phyloP scores from a whole-genome alignment of 148 eudicot genomes.

The Polygonum aviculare region DNA sequence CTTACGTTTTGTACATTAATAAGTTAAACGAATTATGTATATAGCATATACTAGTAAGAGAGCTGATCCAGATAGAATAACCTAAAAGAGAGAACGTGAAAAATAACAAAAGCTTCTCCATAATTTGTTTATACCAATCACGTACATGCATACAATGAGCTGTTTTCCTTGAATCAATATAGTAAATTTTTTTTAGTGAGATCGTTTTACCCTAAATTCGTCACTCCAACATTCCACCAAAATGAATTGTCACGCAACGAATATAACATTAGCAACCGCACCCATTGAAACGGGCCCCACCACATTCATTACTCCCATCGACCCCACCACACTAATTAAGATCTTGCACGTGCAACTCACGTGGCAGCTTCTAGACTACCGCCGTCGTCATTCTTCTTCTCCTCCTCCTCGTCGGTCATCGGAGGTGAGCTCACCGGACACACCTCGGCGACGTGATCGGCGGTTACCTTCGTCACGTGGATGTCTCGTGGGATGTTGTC shows the following conservation, averaged over 20 bases:
- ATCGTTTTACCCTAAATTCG: not conserved
- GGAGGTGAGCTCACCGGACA: not conserved
- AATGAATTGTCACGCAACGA: not conserved
- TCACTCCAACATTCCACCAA: slow-evolving; percentile 2
- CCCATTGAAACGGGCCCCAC: not conserved
- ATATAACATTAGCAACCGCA: not conserved
- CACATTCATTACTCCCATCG: not conserved
- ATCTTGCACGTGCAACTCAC: not conserved
- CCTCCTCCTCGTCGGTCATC: not conserved
- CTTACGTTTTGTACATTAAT: too few relatives aligned
- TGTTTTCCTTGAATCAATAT: not conserved
- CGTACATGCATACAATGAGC: not conserved
- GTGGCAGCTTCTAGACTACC: not conserved
- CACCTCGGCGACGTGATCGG: not conserved
- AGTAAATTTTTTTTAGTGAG: not conserved
- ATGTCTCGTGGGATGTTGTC: not conserved
- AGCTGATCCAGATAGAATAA: too few relatives aligned
- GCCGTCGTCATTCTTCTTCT: not conserved
- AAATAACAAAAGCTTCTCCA: not conserved
- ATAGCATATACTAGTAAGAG: too few relatives aligned
- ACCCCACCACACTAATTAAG: not conserved
- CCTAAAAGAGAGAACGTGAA: not conserved
- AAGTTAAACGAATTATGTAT: too few relatives aligned
- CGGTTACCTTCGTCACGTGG: not conserved
- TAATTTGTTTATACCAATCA: not conserved